These are phyloP conservation scores for Eutrema yunnanense DNA, from an alignment of 345 rosid genomes.

Conservation along the genomic window DNA sequence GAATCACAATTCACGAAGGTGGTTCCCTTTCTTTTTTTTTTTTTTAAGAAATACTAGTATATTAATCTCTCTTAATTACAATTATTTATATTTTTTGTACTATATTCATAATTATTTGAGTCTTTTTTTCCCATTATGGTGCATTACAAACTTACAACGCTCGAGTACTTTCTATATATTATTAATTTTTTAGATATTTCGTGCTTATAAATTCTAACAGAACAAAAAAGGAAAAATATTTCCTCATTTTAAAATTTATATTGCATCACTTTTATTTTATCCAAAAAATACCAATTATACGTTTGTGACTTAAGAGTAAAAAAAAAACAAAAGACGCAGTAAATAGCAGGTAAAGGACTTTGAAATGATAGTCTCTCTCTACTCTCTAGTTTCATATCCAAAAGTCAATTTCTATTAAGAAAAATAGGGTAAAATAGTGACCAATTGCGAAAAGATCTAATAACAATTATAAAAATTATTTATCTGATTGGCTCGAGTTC, in stretches of 20 bases:
- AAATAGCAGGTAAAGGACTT: slow-evolving; percentile 14
- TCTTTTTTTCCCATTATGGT: background rate
- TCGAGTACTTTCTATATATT: background rate
- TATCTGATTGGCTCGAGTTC: slow-evolving; percentile 28
- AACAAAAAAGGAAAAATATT: background rate
- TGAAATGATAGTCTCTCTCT: background rate
- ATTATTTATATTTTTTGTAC: slow-evolving; percentile 9
- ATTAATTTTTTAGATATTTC: background rate
- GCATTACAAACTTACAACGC: background rate
- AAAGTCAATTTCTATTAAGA: slow-evolving; percentile 6
- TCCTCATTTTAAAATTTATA: background rate
- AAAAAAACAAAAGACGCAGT: background rate
- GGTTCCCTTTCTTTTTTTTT: slow-evolving; percentile 9
- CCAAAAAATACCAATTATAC: background rate
- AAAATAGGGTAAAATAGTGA: background rate
- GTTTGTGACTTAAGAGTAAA: background rate
- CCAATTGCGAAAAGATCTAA: slow-evolving; percentile 5
- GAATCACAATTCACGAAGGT: slow-evolving; percentile 32
- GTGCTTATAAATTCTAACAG: background rate
- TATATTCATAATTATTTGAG: slow-evolving; percentile 4
- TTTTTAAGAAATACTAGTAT: background rate
- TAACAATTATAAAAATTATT: background rate
- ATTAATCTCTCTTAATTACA: background rate
- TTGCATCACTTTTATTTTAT: background rate
- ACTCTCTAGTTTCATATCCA: background rate